Conservation (phyloP, 352 stramenopile genomes). For the Hyphochytrium catenoides region DNA sequence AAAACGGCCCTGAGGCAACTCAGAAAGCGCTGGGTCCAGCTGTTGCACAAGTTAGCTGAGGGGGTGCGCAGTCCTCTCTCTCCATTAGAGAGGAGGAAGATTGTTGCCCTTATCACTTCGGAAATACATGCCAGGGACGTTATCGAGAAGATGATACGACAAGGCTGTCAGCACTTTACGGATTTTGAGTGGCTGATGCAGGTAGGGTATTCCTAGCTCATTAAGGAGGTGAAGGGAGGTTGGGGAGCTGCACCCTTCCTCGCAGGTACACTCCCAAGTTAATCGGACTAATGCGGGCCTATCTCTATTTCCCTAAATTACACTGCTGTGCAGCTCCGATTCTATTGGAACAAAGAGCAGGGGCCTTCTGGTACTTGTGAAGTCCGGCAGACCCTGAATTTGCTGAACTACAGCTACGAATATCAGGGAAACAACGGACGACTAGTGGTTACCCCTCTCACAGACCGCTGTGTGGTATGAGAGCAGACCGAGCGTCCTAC, state of each 20-base stretch:
- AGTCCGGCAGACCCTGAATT: conserved; percentile 58
- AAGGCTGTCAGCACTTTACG: conserved; percentile 65
- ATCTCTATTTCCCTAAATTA: no score
- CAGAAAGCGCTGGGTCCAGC: conserved; percentile 81
- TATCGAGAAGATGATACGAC: conserved; percentile 76
- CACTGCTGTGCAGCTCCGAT: no score
- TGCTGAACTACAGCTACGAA: conserved; percentile 54
- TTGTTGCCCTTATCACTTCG: conserved; percentile 89
- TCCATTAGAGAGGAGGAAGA: conserved; percentile 75
- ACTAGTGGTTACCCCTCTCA: conserved; percentile 75
- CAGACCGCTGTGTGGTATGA: conserved; percentile 70
- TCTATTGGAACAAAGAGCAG: conserved; percentile 59
- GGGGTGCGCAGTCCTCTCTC: conserved; percentile 70
- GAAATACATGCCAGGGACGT: conserved; percentile 90
- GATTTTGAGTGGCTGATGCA: conserved; percentile 77
- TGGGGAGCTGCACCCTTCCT: no score
- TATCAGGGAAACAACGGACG: conserved; percentile 63
- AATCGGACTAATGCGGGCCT: no score
- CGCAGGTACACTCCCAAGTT: no score
- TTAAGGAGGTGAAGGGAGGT: no score
- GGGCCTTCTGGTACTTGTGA: conserved; percentile 52
- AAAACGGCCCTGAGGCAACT: conserved; percentile 71
- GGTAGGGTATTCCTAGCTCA: no score
- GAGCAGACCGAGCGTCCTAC: no score
- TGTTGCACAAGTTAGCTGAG: conserved; percentile 76